Conservation (phyloP, 2,329 filamentous ascomycete species). For the Purpureocillium lavendulum region DNA sequence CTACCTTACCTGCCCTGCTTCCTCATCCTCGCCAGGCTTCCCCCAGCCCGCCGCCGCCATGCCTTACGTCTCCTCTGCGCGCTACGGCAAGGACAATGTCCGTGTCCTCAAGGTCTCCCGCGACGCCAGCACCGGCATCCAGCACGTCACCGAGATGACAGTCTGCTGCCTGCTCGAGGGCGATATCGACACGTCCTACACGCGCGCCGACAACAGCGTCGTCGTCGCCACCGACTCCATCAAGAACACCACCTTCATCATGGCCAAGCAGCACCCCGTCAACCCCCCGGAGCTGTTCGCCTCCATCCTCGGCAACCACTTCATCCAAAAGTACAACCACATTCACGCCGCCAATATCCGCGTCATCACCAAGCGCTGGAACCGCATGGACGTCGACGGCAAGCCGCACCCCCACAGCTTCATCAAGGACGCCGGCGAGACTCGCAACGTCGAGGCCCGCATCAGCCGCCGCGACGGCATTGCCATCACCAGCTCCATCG, state of each 20-base stretch:
- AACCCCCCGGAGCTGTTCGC: slow-evolving; percentile 90
- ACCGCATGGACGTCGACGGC: slow-evolving; percentile 77
- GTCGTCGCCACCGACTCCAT: slow-evolving; percentile 96
- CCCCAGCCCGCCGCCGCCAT: slow-evolving; percentile 25
- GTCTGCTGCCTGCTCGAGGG: slow-evolving; percentile 89
- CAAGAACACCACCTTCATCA: slow-evolving; percentile 95
- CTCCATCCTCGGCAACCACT: slow-evolving; percentile 76
- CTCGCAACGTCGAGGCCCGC: slow-evolving; percentile 69
- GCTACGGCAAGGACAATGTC: slow-evolving; percentile 96
- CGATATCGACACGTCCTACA: slow-evolving; percentile 86
- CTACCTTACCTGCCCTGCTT: too few relatives aligned
- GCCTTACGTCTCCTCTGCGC: slow-evolving; percentile 53
- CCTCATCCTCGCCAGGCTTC: slow-evolving; percentile 4
- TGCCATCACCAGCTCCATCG: slow-evolving; percentile 67
- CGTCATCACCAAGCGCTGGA: slow-evolving; percentile 83
- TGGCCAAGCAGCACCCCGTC: slow-evolving; percentile 87
- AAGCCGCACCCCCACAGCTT: slow-evolving; percentile 94
- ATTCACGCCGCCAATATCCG: slow-evolving; percentile 78
- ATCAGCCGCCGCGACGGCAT: slow-evolving; percentile 63
- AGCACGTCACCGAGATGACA: slow-evolving; percentile 91
- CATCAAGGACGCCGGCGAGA: slow-evolving; percentile 81
- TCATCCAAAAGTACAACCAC: slow-evolving; percentile 79
- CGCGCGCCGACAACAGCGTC: slow-evolving; percentile 84
- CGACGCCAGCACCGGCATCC: slow-evolving; percentile 65
- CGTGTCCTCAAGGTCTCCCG: slow-evolving; percentile 91